Evolutionary conservation across 2,329 filamentous ascomycete species (phyloP).

Genomic region (Fusarium tjaetaba): DNA sequence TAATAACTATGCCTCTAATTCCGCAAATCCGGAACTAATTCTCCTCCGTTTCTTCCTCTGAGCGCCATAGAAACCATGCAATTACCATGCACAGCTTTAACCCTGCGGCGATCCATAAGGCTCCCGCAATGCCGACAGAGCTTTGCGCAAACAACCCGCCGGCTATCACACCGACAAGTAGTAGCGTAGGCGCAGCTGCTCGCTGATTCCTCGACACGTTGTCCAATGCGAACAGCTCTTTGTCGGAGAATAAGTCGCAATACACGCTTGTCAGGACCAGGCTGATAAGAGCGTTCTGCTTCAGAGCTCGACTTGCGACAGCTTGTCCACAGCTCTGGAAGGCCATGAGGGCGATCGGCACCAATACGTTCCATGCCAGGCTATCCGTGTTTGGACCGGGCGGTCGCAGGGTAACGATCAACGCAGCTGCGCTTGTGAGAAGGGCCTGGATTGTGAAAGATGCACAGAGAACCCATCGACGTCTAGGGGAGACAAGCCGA

Average conservation of each 20-base stretch:
- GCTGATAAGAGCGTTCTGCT: conserved; percentile 76
- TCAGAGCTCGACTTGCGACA: conserved; percentile 75
- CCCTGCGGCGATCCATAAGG: conserved; percentile 66
- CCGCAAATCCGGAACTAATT: neutral
- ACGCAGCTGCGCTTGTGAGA: conserved; percentile 62
- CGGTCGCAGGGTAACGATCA: conserved; percentile 60
- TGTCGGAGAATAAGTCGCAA: conserved; percentile 80
- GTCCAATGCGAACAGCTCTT: conserved; percentile 54
- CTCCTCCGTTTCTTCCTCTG: conserved; percentile 48
- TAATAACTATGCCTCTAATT: neutral
- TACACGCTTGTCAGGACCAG: conserved; percentile 85
- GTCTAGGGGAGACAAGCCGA: conserved; percentile 64
- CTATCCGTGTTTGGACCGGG: conserved; percentile 52
- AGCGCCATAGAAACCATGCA: conserved; percentile 71
- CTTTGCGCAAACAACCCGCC: conserved; percentile 61
- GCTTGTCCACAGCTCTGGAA: conserved; percentile 85
- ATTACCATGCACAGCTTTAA: conserved; percentile 67
- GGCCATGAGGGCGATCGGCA: conserved; percentile 75
- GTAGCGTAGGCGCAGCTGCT: conserved; percentile 58
- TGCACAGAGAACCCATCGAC: conserved; percentile 71
- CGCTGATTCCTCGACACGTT: conserved; percentile 63
- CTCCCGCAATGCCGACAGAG: conserved; percentile 59
- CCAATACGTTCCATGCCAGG: conserved; percentile 67
- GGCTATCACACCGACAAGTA: conserved; percentile 59
- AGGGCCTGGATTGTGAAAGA: conserved; percentile 65